Evolutionary conservation across 2,329 filamentous ascomycete species (phyloP).

Genomic region (Monosporascus sp.): DNA sequence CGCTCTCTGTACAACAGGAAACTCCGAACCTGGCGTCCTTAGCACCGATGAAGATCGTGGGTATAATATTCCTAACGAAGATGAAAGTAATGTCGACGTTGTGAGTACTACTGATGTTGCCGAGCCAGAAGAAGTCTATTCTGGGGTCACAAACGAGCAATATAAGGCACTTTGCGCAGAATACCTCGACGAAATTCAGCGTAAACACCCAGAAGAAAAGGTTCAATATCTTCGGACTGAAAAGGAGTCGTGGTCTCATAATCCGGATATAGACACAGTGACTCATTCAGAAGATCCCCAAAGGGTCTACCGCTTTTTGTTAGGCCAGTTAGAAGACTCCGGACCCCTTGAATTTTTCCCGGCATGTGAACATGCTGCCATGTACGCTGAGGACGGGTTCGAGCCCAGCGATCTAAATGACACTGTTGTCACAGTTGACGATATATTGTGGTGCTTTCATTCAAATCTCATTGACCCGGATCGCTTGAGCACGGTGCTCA

Average conservation of each 20-base stretch:
- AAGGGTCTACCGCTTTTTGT: not conserved
- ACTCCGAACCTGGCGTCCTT: too few relatives aligned
- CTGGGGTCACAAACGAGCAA: not conserved
- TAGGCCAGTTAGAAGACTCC: not conserved
- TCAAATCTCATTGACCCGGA: slow-evolving; percentile 1
- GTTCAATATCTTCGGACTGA: not conserved
- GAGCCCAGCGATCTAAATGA: not conserved
- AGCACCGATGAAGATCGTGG: too few relatives aligned
- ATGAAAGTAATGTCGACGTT: too few relatives aligned
- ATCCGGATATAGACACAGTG: not conserved
- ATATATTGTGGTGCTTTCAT: slow-evolving; percentile 3
- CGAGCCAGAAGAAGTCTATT: not conserved
- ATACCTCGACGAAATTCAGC: not conserved
- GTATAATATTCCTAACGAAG: too few relatives aligned
- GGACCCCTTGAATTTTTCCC: not conserved
- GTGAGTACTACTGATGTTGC: too few relatives aligned
- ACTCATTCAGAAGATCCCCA: not conserved
- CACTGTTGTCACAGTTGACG: not conserved
- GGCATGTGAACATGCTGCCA: slow-evolving; percentile 1
- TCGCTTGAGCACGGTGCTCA: not conserved
- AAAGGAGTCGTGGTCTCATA: slow-evolving; percentile 1
- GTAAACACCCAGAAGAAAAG: not conserved
- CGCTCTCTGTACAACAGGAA: too few relatives aligned
- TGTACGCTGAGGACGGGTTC: not conserved
- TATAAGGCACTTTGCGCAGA: not conserved